Conservation (phyloP, 1,139 yeast genomes). For the Hansenula lynferdii region DNA sequence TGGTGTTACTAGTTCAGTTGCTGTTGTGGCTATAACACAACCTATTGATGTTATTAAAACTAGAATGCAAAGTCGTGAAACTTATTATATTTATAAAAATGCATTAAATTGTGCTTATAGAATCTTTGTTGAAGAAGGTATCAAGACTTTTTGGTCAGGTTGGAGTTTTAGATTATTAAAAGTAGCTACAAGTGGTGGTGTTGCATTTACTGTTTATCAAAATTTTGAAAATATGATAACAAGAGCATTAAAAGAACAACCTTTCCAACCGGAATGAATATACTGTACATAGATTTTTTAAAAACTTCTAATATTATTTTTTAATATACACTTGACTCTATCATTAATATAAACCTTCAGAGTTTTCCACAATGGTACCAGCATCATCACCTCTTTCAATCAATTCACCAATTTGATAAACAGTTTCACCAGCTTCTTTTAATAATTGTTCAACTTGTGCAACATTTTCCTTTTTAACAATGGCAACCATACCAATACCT, state of each 20-base stretch:
- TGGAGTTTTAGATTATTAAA: slow-evolving; percentile 75
- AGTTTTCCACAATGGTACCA: slow-evolving; percentile 56
- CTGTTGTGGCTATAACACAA: slow-evolving; percentile 77
- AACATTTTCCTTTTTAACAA: slow-evolving; percentile 65
- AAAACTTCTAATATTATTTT: slow-evolving; percentile 7
- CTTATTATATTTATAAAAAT: slow-evolving; percentile 57
- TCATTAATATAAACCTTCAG: slow-evolving; percentile 50
- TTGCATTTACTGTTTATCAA: slow-evolving; percentile 67
- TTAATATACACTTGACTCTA: slow-evolving; percentile 2
- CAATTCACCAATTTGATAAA: slow-evolving; percentile 74
- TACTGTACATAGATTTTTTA: too few relatives aligned
- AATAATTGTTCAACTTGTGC: slow-evolving; percentile 50
- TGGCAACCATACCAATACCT: slow-evolving; percentile 96
- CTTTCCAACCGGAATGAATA: slow-evolving; percentile 33
- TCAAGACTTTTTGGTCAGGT: slow-evolving; percentile 67
- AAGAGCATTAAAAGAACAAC: slow-evolving; percentile 44
- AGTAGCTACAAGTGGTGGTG: slow-evolving; percentile 75
- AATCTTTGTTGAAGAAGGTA: slow-evolving; percentile 66
- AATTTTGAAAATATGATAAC: slow-evolving; percentile 49
- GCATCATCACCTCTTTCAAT: slow-evolving; percentile 43
- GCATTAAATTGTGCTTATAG: slow-evolving; percentile 69
- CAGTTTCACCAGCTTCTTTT: slow-evolving; percentile 65
- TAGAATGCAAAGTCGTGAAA: slow-evolving; percentile 75
- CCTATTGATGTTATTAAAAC: slow-evolving; percentile 91
- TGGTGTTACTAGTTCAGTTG: slow-evolving; percentile 54